Percentiles rank a stretch among this genome's conserved stretches.
Conservation (phyloP, 1,139 yeast species). For the Pichia sp. region DNA sequence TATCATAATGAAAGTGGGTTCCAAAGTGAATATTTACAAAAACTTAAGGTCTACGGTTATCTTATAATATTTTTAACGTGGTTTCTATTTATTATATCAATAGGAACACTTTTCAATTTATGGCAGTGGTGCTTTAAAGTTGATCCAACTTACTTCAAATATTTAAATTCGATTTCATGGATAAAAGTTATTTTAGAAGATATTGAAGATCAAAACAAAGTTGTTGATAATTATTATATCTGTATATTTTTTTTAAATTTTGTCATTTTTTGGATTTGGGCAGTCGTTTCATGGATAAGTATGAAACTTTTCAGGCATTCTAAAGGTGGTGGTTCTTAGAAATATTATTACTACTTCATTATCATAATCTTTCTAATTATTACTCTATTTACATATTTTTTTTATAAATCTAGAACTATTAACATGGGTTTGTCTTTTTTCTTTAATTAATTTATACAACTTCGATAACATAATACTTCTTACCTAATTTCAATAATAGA, state of each 20-base stretch:
- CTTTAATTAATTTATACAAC: constrained; percentile 24
- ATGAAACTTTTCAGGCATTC: constrained; percentile 72
- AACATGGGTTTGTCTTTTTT: neutral
- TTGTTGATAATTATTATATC: constrained; percentile 39
- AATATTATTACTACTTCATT: neutral
- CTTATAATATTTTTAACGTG: constrained; percentile 35
- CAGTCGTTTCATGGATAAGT: constrained; percentile 68
- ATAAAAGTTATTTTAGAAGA: constrained; percentile 6
- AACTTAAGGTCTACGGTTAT: constrained; percentile 34
- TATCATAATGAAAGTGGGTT: neutral
- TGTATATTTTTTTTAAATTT: constrained; percentile 48
- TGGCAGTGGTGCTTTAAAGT: constrained; percentile 39
- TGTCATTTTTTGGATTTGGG: constrained; percentile 72
- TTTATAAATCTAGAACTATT: too few relatives aligned
- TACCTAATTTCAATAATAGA: constrained; percentile 68
- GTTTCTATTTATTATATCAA: constrained; percentile 37
- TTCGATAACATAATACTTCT: constrained; percentile 56
- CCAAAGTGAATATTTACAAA: constrained; percentile 9
- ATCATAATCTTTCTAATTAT: neutral
- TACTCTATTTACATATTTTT: too few relatives aligned
- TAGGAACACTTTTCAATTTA: constrained; percentile 38
- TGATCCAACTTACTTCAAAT: constrained; percentile 2
- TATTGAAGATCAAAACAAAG: constrained; percentile 15
- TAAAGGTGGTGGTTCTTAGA: constrained; percentile 41
- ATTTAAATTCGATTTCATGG: constrained; percentile 1